These are phyloP conservation scores for Coniochaeta pulveracea DNA, from an alignment of 2,329 filamentous ascomycete genomes.

Conservation along the genomic window DNA sequence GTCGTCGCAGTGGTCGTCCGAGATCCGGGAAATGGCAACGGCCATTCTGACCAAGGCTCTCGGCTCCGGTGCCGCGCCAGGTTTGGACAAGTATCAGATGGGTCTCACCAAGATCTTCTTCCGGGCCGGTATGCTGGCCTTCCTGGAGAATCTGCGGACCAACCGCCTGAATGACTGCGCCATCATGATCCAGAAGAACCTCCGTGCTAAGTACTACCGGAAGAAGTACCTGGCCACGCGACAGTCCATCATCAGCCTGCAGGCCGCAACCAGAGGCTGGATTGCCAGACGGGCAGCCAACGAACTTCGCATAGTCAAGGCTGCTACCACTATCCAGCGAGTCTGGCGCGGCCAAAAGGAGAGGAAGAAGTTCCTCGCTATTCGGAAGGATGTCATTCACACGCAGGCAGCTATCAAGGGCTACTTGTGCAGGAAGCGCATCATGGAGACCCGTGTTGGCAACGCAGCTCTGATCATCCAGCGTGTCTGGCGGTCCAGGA, in stretches of 20 bases:
- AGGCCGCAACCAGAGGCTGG: slow-evolving; percentile 67
- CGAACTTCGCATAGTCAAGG: slow-evolving; percentile 71
- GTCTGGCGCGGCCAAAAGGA: slow-evolving; percentile 92
- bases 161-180: slow-evolving; percentile 85
- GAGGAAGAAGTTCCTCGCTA: slow-evolving; percentile 64
- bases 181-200: slow-evolving; percentile 97
- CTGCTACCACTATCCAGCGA: slow-evolving; percentile 88
- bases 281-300: slow-evolving; percentile 68
- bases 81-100: slow-evolving; percentile 89
- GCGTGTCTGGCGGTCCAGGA: slow-evolving; percentile 74
- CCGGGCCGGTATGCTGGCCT: slow-evolving; percentile 96
- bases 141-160: slow-evolving; percentile 88
- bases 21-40: slow-evolving; percentile 90
- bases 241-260: slow-evolving; percentile 67
- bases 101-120: slow-evolving; percentile 99
- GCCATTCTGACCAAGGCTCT: slow-evolving; percentile 83
- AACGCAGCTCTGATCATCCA: slow-evolving; percentile 89
- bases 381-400: slow-evolving; percentile 73
- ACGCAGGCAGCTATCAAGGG: slow-evolving; percentile 89
- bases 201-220: slow-evolving; percentile 90
- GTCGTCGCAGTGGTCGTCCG: slow-evolving; percentile 80
- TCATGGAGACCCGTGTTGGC: slow-evolving; percentile 86
- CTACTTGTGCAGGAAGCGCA: slow-evolving; percentile 78
- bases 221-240: slow-evolving; percentile 82
- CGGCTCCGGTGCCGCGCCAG: slow-evolving; percentile 62